Base-by-base conservation (phyloP, 2,329 filamentous ascomycete genomes). In the Dendryphion nanum region DNA sequence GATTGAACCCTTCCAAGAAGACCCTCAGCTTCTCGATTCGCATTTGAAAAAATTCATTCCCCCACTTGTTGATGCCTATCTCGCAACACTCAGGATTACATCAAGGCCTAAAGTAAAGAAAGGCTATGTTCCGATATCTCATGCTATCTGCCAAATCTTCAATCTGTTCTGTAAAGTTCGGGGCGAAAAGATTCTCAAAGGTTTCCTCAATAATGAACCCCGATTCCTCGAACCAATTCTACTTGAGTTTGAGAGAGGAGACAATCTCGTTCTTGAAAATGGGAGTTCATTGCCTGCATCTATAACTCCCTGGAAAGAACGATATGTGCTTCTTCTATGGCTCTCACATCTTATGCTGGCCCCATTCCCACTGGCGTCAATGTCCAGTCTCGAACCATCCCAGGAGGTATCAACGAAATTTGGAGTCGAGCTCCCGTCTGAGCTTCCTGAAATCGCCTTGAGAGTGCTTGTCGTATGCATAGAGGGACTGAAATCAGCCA, bases 141-240 rank as follows among this genome's bases (percentile, higher is more conserved):
- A 61, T 44, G 89, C 88, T 4, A 82, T 95, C 38, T 88, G 85
- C 62, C 80, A 78, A 45, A 73, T 97, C 2, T 66, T 98, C 23
- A 97, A 97, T 61, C 85, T 84, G 0, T 85, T 98, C 44, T 96
- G 89, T 75, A 98, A 98, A 68, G 85, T 97, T 35, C 81, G 93
- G 37, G 91, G 93, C 17, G 83, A 93, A 61, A 97, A 97, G 66
- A 85, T 98, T 35, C 84, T 98, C 51, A 82, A 89, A 36, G 81
- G 88, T 29, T 96, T 97, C 59, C 73, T 98, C 48, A 91, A 86
- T 60, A 95, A 93, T 48, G 93, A 97, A 63, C 85, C 89, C 2
- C 84, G 79, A 55, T 85, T 90, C 56, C 77, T 98, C 12, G 90
- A 95, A 61, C 76, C 85, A 1, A 75, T 98, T 44, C 74, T 96